Base-by-base conservation (phyloP, 805 yeast genomes). In the Suhomyces canberraensis region DNA sequence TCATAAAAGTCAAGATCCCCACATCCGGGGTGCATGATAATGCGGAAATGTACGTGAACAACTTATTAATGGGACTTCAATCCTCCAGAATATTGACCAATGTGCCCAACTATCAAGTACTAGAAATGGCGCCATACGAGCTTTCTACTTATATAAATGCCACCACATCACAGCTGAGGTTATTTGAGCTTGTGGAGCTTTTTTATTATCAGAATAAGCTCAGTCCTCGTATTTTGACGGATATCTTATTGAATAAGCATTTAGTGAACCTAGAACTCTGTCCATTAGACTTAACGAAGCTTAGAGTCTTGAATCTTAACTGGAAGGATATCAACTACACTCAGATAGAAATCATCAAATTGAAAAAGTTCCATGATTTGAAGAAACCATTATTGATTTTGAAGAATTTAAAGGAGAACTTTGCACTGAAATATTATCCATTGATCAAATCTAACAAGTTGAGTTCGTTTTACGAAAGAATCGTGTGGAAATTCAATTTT, bases 401-500 rank as follows among this genome's bases (percentile, higher is more conserved):
- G 11, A 53, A 52, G 35, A 50, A 55, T 33, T 45, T 67, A 26
- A 57, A 57, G 39, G 41, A 40, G n/a, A 51, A 56, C 40, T 62
- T 63, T 27, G 45, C 40, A n/a, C 6, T 25, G 3, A 39, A 36
- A 20, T 64, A 60, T 34, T 39, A 47, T 14, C 62, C 64, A 1
- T 39, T 50, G 17, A 58, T 66, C 13, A 33, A 41, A 19, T 35
- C 38, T 1, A 37, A 44, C 9, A 35, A 45, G 25, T 47, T 66
- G 11, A 40, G 58, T 16, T 63, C 66, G 11, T 65, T 64, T 34
- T 66, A 65, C 47, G 72, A 67, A 44, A 41, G 72, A 17, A 61
- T 66, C 1, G 52, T 65, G 9, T 67, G 73, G 73, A 62, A 61
- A 39, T 67, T 62, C 42, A 53, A 61, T 40, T 63, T 64, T 37